Evolutionary conservation across 345 rosid species (phyloP).

Genomic region (Camelina hispida): DNA sequence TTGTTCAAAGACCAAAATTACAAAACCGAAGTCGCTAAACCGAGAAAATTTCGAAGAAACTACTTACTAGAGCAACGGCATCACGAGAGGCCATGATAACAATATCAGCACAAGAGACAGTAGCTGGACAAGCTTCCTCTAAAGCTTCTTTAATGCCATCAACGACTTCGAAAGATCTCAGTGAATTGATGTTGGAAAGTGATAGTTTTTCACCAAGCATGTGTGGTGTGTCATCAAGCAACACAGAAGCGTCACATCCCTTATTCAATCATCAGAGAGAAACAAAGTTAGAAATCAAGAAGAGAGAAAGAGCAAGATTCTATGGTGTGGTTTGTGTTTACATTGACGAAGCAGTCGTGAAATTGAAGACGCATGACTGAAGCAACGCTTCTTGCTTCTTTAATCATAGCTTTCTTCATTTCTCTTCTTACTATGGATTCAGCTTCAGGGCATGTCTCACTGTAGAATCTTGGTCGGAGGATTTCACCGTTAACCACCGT

Average conservation of each 20-base stretch:
- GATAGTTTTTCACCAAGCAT: conserved; percentile 79
- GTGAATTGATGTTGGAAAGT: conserved; percentile 74
- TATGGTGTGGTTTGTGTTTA: conserved; percentile 32
- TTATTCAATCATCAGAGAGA: background rate
- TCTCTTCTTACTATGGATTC: conserved; percentile 63
- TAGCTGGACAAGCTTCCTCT: conserved; percentile 75
- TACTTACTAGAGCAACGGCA: conserved; percentile 76
- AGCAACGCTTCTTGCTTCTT: conserved; percentile 82
- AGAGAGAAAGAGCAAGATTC: conserved; percentile 29
- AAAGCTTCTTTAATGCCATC: conserved; percentile 70
- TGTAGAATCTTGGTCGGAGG: conserved; percentile 72
- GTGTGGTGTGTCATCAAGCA: conserved; percentile 83
- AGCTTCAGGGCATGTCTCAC: conserved; percentile 75
- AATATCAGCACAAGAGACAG: conserved; percentile 86
- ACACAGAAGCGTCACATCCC: conserved; percentile 90
- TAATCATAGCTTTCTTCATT: conserved; percentile 62
- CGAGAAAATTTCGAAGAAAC: conserved; percentile 41
- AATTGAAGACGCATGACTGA: conserved; percentile 97
- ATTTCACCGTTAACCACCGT: conserved; percentile 26
- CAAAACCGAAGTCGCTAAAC: background rate
- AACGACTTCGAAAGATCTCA: conserved; percentile 73
- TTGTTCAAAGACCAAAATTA: conserved; percentile 14
- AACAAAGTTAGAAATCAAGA: conserved; percentile 15
- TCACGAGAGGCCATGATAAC: conserved; percentile 86
- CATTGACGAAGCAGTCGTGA: conserved; percentile 98